Evolutionary conservation across 176 grass and related monocot genomes (phyloP), one percentile per base, ranked within the genome.

Genomic region (Metroxylon sagu): DNA sequence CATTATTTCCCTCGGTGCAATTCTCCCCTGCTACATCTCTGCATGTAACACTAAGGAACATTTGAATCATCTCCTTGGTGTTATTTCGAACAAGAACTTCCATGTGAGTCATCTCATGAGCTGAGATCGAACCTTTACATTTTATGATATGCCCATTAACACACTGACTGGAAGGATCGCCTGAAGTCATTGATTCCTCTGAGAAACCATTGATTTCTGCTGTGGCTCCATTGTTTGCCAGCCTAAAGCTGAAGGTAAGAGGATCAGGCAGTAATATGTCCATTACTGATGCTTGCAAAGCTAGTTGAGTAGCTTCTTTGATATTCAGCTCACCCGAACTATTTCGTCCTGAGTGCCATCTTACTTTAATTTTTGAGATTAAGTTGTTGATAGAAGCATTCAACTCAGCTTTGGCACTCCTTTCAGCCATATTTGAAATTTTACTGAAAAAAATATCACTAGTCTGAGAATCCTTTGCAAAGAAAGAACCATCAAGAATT

Each of bases 301-400:
- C 93, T 25, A 72, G 73, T 61, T 89, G 93, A 61, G 89, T 87
- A 72, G 93, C 88, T 77, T 98, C 88, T 76, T 92, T 98, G 35
- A 83, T 87, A 80, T 92, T 98, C 79, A 98, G 76, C 66, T 98
- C 93, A 39, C 93, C 93, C 19, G 71, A 87, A 56, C 93, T 98
- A 73, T 92, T 98, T 75, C 93, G 77, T 66, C 93, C 93, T 53
- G 93, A 98, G 66, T 98, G 71, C 93, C 93, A 98, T 68, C 65
- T 85, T 73, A 92, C 88, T 80, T 98, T 89, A 76, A 98, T 98
- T 83, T 92, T 98, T 27, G 85, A 88, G 64, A 98, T 98, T 67
- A 98, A 80, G 64, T 82, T 87, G 60, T 75, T 85, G 72, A 98
- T 98, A 49, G 84, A 85, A 8, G 84, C 81, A 23, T 92, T 92